Evolutionary conservation across 2,329 filamentous ascomycete genomes (phyloP).

Genomic region (Cladosporium sphaerospermum): DNA sequence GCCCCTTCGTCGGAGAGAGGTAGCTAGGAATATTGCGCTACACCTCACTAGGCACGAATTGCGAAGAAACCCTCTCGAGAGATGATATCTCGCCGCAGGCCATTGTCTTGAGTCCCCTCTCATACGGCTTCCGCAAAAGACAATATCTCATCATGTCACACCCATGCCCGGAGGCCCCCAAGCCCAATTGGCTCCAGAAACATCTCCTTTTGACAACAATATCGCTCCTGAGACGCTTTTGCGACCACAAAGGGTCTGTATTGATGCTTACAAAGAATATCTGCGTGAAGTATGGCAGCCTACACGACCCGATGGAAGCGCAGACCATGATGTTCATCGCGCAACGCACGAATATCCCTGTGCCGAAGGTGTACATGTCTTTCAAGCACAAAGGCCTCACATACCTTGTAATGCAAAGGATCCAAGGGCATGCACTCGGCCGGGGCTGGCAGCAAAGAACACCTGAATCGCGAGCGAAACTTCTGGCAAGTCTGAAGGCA

Average conservation of each 20-base stretch:
- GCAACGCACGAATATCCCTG: slow-evolving; percentile 38
- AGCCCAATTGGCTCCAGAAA: not conserved
- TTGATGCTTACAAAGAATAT: slow-evolving; percentile 3
- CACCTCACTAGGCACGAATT: no score
- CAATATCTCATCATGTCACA: no score
- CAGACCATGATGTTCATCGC: slow-evolving; percentile 37
- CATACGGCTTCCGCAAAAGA: no score
- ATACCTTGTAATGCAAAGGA: slow-evolving; percentile 43
- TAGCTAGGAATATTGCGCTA: no score
- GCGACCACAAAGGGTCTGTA: not conserved
- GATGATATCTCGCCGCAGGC: no score
- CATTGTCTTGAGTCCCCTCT: no score
- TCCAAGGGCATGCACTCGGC: slow-evolving; percentile 13
- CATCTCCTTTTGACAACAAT: not conserved
- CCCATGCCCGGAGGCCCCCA: not conserved
- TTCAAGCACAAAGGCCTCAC: slow-evolving; percentile 35
- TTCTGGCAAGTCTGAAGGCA: not conserved
- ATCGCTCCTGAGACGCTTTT: not conserved
- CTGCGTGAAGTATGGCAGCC: slow-evolving; percentile 31
- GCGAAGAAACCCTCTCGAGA: no score
- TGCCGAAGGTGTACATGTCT: slow-evolving; percentile 41
- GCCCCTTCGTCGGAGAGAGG: no score
- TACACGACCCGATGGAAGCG: slow-evolving; percentile 34
- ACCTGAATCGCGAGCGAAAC: not conserved
- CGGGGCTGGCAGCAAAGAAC: not conserved